Base-by-base conservation (phyloP, 345 rosid species). In the Citrus inodora region DNA sequence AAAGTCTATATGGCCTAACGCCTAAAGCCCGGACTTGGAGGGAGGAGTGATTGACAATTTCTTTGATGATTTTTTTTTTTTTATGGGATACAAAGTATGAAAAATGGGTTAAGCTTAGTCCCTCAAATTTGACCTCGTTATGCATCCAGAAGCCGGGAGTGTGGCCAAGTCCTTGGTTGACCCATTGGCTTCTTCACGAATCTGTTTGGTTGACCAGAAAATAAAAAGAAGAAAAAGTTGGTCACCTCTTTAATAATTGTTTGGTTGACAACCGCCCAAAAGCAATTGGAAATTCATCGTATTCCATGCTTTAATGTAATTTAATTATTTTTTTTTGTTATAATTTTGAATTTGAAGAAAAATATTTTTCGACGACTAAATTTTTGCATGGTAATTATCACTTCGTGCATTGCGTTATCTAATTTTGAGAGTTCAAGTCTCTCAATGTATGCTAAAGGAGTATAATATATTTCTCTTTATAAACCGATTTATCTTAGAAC, bases 131-230 rank as follows among this genome's bases (percentile, higher is more conserved):
- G 70, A 66, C 70, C 70, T 22, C 1, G 37, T 3, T 35, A 7
- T 5, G 11, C 46, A 21, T 35, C 70, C 7, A 35, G 48, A 66
- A 66, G 48, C 46, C 9, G 9, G 37, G 22, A 7, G 10, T 30
- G 37, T 17, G 22, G 46, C 27, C 48, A 35, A 66, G 70, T 66
- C 27, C 27, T 53, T 30, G 38, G 40, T 64, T 75, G 62, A 75
- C 48, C 61, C 48, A 48, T 48, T 64, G 32, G 22, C 3, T 48
- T 24, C 48, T 67, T 14, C n/a, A 4, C 53, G n/a, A 10, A 38
- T 48, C 48, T 64, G 71, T 75, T 75, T 76, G 62, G 72, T 66
- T 66, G 79, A 76, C 72, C n/a, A 53, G 63, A 32, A 66, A 76
- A 46, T 19, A 0, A 16, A 64, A 46, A 30, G 5, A 46, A 61